phyloP scores from a whole-genome alignment of 106 monocot genomes.

The Dendrobium officinale region DNA sequence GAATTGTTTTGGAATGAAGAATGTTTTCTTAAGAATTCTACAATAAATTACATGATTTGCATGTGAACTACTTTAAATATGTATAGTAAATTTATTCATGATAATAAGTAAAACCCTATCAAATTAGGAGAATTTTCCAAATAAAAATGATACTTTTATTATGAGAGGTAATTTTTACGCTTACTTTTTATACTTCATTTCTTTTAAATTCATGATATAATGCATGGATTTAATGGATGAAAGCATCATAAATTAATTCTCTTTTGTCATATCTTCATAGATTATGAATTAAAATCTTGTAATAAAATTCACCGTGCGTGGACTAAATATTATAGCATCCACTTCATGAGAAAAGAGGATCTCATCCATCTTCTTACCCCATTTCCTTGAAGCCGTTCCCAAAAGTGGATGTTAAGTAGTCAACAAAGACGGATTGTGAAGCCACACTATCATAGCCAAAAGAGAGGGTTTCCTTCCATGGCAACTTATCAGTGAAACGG shows the following conservation, averaged over 20 bases:
- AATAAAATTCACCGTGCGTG: no score
- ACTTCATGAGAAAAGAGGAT: no score
- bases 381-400: constrained; percentile 40
- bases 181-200: no score
- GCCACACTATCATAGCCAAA: constrained; percentile 26
- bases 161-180: no score
- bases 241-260: background rate
- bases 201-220: background rate
- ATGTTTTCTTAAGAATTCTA: background rate
- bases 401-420: constrained; percentile 42
- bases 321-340: no score
- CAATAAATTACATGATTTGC: background rate
- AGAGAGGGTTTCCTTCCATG: constrained; percentile 88
- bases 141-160: background rate
- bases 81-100: no score
- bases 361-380: constrained; percentile 28
- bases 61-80: no score
- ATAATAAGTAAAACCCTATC: no score
- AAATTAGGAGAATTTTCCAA: background rate
- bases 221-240: no score
- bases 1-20: background rate
- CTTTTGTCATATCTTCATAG: no score
- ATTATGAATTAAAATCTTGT: no score
- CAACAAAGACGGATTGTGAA: constrained; percentile 12
- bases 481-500: constrained; percentile 52